Base-by-base conservation (phyloP, 768 basidiomycete species). In the Kwoniella sp. region DNA sequence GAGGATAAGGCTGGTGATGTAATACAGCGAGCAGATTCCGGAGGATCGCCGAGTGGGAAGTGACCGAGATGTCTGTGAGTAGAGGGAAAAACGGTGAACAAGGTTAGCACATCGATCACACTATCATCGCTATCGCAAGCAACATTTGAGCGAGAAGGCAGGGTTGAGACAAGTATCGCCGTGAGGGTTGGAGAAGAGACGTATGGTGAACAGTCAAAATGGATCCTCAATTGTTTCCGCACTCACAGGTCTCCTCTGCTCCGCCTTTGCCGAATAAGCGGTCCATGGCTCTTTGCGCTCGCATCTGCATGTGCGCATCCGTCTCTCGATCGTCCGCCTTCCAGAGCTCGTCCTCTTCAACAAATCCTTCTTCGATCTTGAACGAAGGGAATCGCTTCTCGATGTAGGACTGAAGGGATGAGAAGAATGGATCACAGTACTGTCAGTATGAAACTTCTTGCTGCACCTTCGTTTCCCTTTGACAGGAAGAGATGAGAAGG, bases 331-430 rank as follows among this genome's bases (percentile, higher is more conserved):
- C 66, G 52, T 80, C 76, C 9, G 73, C 34, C 52, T 68, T 76
- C 79, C 79, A 80, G 23, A 72, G 69, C 20, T 73, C 70, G 65
- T 80, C 79, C 28, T 75, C 71, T 59, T 80, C 79, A 2, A 66
- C 63, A 55, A 80, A 78, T 3, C 68, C 70, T 12, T 67, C 56
- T 54, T 80, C 76, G 52, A 80, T 73, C 30, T 50, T 57, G 67
- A 78, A 73, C 0, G 34, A 54, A 1, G 79, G 79, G 70, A 76
- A 80, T 23, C 76, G 69, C 48, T 75, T 53, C 9, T 55, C 45
- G 29, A 80, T 69, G 37, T 71, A 61, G 3, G 74, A 61, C 75
- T 78, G 48, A n/a, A 9, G 30, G 20, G 20, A 50, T 23, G 30
- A 37, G 3, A 30, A 5, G 37, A 34, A 20, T 37, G 13, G 26